These are phyloP conservation scores for Dactylellina leptospora DNA, from an alignment of 2,329 filamentous ascomycete genomes.

Conservation along the genomic window DNA sequence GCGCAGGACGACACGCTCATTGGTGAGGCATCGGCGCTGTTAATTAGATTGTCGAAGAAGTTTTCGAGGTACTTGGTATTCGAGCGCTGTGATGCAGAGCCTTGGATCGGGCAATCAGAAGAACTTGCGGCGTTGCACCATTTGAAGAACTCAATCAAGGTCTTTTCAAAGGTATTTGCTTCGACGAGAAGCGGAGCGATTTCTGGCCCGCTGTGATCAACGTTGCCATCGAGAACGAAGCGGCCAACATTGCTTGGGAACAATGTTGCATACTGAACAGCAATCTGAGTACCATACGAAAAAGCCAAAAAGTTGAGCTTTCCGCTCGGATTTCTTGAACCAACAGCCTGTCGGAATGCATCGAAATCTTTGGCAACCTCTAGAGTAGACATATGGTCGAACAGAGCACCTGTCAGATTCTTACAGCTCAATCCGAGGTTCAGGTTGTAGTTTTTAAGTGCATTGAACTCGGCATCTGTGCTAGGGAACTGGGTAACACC, in stretches of 20 bases:
- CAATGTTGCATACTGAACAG: constrained; percentile 62
- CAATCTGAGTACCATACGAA: constrained; percentile 64
- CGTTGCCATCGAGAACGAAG: constrained; percentile 63
- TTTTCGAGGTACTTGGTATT: constrained; percentile 55
- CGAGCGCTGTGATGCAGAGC: too few relatives aligned
- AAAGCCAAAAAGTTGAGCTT: constrained; percentile 61
- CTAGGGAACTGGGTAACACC: constrained; percentile 60
- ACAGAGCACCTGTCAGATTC: not conserved
- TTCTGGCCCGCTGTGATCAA: constrained; percentile 62
- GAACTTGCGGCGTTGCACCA: constrained; percentile 59
- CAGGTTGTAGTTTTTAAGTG: constrained; percentile 60
- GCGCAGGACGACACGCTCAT: constrained; percentile 60
- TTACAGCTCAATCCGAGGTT: not conserved
- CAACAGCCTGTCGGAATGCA: constrained; percentile 59
- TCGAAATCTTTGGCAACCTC: constrained; percentile 51
- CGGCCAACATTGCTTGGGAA: constrained; percentile 62
- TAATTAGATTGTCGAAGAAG: constrained; percentile 57
- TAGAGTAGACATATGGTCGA: not conserved
- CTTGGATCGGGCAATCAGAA: constrained; percentile 58
- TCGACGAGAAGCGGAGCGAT: constrained; percentile 60
- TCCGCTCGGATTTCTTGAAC: constrained; percentile 14
- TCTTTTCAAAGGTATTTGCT: constrained; percentile 60
- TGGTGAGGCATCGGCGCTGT: constrained; percentile 58
- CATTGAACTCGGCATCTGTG: constrained; percentile 60
- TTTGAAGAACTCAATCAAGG: constrained; percentile 60